Conservation (phyloP, 225 moss, liverwort and hornwort species). For the Bryoerythrophyllum caledonicum region DNA sequence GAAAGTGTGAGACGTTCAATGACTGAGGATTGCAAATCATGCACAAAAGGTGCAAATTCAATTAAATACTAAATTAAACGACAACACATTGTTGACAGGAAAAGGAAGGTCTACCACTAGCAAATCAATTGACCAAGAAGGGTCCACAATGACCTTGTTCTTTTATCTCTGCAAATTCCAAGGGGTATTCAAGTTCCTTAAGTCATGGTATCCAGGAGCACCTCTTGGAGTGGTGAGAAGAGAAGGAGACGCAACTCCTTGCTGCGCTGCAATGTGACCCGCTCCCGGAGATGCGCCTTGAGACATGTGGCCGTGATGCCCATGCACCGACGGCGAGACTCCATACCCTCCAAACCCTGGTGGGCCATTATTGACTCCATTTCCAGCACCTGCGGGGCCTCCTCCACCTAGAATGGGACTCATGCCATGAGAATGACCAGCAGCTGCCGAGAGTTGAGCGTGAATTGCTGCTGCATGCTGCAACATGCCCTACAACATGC, state of each 20-base stretch:
- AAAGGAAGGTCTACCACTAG: conserved; percentile 25
- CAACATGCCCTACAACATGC: conserved; percentile 45
- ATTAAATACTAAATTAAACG: conserved; percentile 24
- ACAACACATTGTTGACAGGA: conserved; percentile 43
- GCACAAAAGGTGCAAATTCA: conserved; percentile 38
- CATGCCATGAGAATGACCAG: conserved; percentile 71
- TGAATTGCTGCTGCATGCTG: conserved; percentile 68
- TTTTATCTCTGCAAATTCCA: conserved; percentile 83
- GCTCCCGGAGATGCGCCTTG: conserved; percentile 77
- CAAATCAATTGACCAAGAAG: conserved; percentile 24
- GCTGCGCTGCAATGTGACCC: conserved; percentile 73
- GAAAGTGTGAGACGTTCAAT: not conserved
- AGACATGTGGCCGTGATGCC: conserved; percentile 82
- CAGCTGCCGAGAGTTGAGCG: conserved; percentile 74
- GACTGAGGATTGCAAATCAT: conserved; percentile 25
- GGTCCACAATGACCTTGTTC: conserved; percentile 13
- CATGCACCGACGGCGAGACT: conserved; percentile 74
- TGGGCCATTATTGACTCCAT: conserved; percentile 72
- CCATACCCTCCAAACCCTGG: conserved; percentile 95
- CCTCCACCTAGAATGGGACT: conserved; percentile 71
- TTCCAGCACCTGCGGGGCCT: conserved; percentile 62
- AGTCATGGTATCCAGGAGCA: conserved; percentile 82
- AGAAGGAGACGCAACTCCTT: conserved; percentile 76
- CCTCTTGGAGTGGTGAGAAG: conserved; percentile 85
- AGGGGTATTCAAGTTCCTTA: conserved; percentile 61